Evolutionary conservation across 345 rosid species (phyloP).

Genomic region (Salix viminalis): DNA sequence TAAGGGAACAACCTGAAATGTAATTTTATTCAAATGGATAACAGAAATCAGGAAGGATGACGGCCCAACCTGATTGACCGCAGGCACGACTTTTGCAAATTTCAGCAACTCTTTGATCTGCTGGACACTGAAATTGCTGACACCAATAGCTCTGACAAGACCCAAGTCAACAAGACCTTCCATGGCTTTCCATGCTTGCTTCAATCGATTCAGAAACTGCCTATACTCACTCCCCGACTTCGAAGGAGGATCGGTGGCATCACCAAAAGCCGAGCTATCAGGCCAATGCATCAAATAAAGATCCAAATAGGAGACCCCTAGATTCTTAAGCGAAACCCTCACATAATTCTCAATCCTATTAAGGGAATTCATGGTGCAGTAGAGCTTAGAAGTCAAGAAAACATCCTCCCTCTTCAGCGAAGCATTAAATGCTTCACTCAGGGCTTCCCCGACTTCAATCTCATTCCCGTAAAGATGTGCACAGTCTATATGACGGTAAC

Average conservation of each 20-base stretch:
- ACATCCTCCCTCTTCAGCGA: constrained; percentile 48
- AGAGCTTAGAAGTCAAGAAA: constrained; percentile 57
- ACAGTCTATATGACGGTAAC: constrained; percentile 60
- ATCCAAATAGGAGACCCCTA: constrained; percentile 57
- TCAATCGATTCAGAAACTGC: constrained; percentile 52
- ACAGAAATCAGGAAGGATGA: not conserved
- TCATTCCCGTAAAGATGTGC: constrained; percentile 66
- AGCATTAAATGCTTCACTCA: constrained; percentile 41
- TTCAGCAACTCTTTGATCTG: constrained; percentile 57
- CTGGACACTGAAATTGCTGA: constrained; percentile 48
- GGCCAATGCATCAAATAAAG: constrained; percentile 69
- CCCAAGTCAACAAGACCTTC: constrained; percentile 50
- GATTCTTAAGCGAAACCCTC: constrained; percentile 53
- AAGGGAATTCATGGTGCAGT: constrained; percentile 55
- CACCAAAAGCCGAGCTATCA: constrained; percentile 54
- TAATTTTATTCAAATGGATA: not conserved
- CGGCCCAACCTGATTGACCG: constrained; percentile 53
- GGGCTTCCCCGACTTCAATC: constrained; percentile 55
- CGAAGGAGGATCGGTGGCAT: constrained; percentile 61
- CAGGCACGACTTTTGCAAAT: constrained; percentile 52
- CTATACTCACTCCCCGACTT: constrained; percentile 52
- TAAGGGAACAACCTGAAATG: not conserved
- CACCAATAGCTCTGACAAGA: constrained; percentile 54
- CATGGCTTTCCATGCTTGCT: constrained; percentile 65
- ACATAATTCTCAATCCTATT: constrained; percentile 65